Base-by-base conservation (phyloP, 768 basidiomycete genomes). In the Termitomyces eurrhizus region DNA sequence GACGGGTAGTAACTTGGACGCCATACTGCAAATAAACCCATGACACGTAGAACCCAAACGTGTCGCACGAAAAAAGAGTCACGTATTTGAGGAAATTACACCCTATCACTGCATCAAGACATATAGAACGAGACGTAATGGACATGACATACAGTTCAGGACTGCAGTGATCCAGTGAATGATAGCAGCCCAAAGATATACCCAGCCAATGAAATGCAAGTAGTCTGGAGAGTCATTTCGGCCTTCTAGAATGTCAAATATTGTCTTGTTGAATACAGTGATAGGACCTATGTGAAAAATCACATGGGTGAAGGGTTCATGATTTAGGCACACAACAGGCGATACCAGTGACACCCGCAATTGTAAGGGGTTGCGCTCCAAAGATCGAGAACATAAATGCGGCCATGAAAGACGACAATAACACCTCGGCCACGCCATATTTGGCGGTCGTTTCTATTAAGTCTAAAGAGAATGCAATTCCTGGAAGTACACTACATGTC, bases 1-100 rank as follows among this genome's bases (percentile, higher is more conserved):
- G 90, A 44, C 90, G 81, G 2, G 88, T 90, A 61, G 90, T 76
- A 24, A 93, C 85, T 73, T 95, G 93, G 14, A 93, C 83, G 36
- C 93, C 93, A 63, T 95, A 95, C 74, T 96, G 92, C 7, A 92
- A 80, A 66, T 93, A 93, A 1, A 92, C 91, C 84, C 90, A 93
- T 18, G 90, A 89, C 1, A 95, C 92, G 70, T 94, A 95, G 73
- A 94, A 95, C 1, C 93, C 93, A 66, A 95, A 95, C 0, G 91
- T 93, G 65, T 95, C 93, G 70, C 93, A 95, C 24, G 93, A 88
- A 72, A 95, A 95, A 7, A 91, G 78, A 0, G 93, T 95, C 29
- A 95, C 92, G 65, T 93, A 92, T 80, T 81, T 84, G 44, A 96
- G 79, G 65, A 92, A 89, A 69, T 91, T 89, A 65, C 90, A 91